These are phyloP conservation scores for Mesostigma viride DNA, from an alignment of 139 green algal species.

Conservation along the genomic window DNA sequence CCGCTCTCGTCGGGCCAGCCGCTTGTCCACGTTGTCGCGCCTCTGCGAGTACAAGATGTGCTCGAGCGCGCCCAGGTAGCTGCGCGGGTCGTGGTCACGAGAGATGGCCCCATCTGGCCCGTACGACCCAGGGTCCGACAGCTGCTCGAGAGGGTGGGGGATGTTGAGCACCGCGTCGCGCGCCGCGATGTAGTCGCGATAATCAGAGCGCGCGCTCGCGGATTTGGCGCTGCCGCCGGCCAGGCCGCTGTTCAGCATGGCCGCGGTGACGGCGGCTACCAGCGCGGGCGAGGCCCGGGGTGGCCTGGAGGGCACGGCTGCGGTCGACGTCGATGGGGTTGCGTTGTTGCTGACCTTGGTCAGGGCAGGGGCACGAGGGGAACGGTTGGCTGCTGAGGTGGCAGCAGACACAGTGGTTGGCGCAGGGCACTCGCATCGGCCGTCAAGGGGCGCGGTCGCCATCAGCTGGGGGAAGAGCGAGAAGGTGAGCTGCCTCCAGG, in stretches of 20 bases:
- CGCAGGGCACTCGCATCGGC: no score
- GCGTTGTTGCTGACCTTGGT: neutral
- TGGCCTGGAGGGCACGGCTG: no score
- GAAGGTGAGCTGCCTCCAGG: no score
- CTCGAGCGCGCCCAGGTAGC: conserved; percentile 54
- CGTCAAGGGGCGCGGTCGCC: no score
- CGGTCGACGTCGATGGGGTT: no score
- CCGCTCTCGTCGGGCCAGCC: no score
- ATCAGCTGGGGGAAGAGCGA: no score
- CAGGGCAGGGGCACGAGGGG: neutral
- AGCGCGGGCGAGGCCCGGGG: neutral
- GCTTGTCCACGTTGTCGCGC: no score
- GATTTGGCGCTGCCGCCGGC: neutral
- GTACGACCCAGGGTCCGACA: conserved; percentile 75
- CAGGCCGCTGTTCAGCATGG: neutral
- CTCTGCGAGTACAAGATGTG: conserved; percentile 11
- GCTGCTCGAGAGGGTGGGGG: conserved; percentile 85
- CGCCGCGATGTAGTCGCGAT: conserved; percentile 20
- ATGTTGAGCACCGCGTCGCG: conserved; percentile 59
- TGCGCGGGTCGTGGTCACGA: conserved; percentile 90
- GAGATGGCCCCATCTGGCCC: conserved; percentile 65
- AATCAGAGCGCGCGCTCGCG: neutral
- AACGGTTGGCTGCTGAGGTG: conserved; percentile 2
- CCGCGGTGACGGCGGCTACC: no score
- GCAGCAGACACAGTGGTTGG: conserved; percentile 11